phyloP scores from a whole-genome alignment of 2,329 filamentous ascomycete genomes.

The Scedosporium dehoogii region DNA sequence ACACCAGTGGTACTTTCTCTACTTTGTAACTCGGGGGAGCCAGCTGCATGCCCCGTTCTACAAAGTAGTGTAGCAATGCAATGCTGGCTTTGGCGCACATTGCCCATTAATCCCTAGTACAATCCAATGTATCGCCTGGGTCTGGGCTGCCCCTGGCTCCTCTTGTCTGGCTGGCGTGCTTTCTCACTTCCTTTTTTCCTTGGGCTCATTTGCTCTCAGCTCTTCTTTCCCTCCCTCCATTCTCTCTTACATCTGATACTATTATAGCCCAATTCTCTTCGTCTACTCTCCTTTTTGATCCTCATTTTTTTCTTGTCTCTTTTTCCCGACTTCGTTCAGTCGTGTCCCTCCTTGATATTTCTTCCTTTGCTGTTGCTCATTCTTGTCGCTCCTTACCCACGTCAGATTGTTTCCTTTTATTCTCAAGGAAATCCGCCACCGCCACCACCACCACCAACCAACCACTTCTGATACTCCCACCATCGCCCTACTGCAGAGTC shows the following conservation, averaged over 20 bases:
- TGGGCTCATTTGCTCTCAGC: constrained; percentile 2
- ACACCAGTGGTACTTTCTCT: no score
- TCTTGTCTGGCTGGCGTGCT: background rate
- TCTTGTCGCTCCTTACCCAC: constrained; percentile 1
- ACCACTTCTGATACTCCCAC: background rate
- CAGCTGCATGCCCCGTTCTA: no score
- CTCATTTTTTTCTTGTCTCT: constrained; percentile 2
- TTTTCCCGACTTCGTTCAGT: background rate
- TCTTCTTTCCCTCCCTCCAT: constrained; percentile 6
- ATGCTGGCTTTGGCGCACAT: no score
- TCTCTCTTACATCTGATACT: constrained; percentile 8
- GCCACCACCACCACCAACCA: constrained; percentile 2
- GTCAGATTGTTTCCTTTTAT: background rate
- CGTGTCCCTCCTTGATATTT: constrained; percentile 3
- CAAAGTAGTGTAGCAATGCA: no score
- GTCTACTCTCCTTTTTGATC: constrained; percentile 9
- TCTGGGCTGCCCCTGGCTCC: background rate
- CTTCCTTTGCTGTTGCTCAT: background rate
- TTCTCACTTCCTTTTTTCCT: background rate
- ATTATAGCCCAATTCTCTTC: constrained; percentile 7
- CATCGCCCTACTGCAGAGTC: constrained; percentile 5
- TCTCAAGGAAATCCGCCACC: constrained; percentile 1
- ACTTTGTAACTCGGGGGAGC: no score
- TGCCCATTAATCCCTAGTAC: no score
- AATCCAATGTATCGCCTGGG: no score